Evolutionary conservation across 805 yeast genomes (phyloP).

Genomic region (Tetrapisispora namnaoensis): DNA sequence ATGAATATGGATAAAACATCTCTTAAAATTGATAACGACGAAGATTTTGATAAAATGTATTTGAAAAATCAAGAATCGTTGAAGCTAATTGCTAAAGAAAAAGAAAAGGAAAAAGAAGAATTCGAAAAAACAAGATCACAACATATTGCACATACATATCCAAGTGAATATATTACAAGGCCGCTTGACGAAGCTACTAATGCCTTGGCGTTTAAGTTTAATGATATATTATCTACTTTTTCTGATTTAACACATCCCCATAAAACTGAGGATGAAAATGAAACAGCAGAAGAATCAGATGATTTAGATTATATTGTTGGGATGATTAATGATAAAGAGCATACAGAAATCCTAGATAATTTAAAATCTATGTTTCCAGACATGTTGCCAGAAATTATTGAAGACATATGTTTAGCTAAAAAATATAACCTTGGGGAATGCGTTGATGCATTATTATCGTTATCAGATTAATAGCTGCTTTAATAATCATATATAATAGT

Average conservation of each 20-base stretch:
- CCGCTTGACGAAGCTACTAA: conserved; percentile 24
- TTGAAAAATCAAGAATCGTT: conserved; percentile 34
- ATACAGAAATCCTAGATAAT: conserved; percentile 34
- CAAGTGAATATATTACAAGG: conserved; percentile 13
- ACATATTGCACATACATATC: neutral
- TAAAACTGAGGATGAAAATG: neutral
- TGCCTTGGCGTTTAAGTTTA: conserved; percentile 15
- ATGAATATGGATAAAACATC: conserved; percentile 47
- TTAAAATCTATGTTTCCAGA: conserved; percentile 66
- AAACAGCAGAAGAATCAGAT: conserved; percentile 14
- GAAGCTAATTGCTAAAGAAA: conserved; percentile 24
- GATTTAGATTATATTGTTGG: conserved; percentile 24
- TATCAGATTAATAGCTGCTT: conserved; percentile 11
- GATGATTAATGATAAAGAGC: conserved; percentile 35
- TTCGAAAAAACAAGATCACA: neutral
- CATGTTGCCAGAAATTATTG: conserved; percentile 56
- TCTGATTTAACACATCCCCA: neutral
- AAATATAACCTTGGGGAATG: conserved; percentile 61
- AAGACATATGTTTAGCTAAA: conserved; percentile 60
- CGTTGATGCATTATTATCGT: conserved; percentile 41
- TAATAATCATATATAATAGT: neutral
- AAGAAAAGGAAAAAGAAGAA: conserved; percentile 6
- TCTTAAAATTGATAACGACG: conserved; percentile 52
- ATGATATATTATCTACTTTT: conserved; percentile 13
- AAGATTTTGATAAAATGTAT: conserved; percentile 43